A percentile compares a stretch with the other conserved stretches of the same genome.
Evolutionary conservation across 768 basidiomycete genomes (phyloP).

Genomic region (Boletus vinaceobasis): DNA sequence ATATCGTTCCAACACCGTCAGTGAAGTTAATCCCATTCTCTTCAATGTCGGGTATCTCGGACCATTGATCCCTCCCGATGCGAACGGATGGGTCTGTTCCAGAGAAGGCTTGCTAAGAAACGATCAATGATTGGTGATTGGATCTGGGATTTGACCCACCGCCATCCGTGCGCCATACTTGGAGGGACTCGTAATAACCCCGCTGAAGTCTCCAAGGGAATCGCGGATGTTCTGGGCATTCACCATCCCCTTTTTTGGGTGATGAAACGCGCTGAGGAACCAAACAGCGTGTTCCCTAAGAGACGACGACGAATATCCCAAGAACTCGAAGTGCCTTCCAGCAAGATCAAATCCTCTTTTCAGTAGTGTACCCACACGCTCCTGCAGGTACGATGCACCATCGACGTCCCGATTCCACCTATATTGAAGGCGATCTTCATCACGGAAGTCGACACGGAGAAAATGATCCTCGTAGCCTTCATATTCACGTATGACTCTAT

Average conservation of each 20-base stretch:
- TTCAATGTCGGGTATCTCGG: slow-evolving; percentile 56
- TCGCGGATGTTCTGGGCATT: slow-evolving; percentile 57
- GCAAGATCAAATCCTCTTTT: slow-evolving; percentile 67
- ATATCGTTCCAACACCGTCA: slow-evolving; percentile 81
- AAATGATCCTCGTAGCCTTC: slow-evolving; percentile 61
- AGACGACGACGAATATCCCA: slow-evolving; percentile 79
- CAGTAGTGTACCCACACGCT: slow-evolving; percentile 56
- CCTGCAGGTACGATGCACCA: slow-evolving; percentile 48
- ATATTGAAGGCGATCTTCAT: slow-evolving; percentile 75
- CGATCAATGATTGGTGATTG: slow-evolving; percentile 2
- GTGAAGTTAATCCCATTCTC: slow-evolving; percentile 50
- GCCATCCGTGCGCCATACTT: slow-evolving; percentile 81
- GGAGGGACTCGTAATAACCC: slow-evolving; percentile 58
- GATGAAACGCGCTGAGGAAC: slow-evolving; percentile 67
- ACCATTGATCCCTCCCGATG: slow-evolving; percentile 58
- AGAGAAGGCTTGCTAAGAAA: slow-evolving; percentile 65
- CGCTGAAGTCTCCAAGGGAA: slow-evolving; percentile 65
- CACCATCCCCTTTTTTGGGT: slow-evolving; percentile 42
- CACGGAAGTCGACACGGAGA: slow-evolving; percentile 79
- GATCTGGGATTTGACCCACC: slow-evolving; percentile 10
- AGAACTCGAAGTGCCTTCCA: slow-evolving; percentile 70
- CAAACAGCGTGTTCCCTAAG: slow-evolving; percentile 79
- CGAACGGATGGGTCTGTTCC: slow-evolving; percentile 72
- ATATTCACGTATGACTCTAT: slow-evolving; percentile 73
- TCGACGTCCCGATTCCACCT: slow-evolving; percentile 70